These are phyloP conservation scores for Talaromyces nanjingensis DNA, from an alignment of 495 filamentous ascomycete species.

Conservation along the genomic window DNA sequence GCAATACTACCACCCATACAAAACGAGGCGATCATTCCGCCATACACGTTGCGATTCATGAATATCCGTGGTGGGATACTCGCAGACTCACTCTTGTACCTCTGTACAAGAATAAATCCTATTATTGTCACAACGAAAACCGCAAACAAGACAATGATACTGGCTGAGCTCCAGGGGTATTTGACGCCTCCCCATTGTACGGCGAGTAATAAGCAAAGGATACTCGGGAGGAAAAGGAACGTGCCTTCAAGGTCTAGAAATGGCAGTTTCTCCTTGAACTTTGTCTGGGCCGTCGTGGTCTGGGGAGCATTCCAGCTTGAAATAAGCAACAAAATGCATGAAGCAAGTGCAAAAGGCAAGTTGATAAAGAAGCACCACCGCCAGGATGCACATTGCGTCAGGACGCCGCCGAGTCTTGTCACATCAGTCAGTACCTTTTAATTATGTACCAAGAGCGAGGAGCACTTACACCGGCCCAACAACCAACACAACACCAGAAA, in stretches of 20 bases:
- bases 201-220: conserved; percentile 47
- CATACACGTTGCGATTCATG: conserved; percentile 50
- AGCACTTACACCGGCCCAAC: conserved; percentile 56
- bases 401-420: conserved; percentile 33
- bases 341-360: conserved; percentile 46
- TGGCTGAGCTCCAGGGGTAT: conserved; percentile 43
- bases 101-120: conserved; percentile 52
- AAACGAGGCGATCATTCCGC: conserved; percentile 38
- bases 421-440: neutral
- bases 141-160: conserved; percentile 49
- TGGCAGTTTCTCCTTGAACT: conserved; percentile 35
- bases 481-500: conserved; percentile 73
- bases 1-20: conserved; percentile 41
- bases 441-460: neutral
- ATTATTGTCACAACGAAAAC: conserved; percentile 48
- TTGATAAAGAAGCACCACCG: conserved; percentile 54
- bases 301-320: conserved; percentile 26
- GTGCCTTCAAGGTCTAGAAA: conserved; percentile 34
- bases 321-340: conserved; percentile 36
- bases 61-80: conserved; percentile 59
- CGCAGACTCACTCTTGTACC: conserved; percentile 53
- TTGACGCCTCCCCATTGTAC: conserved; percentile 51
- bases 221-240: conserved; percentile 39
- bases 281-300: conserved; percentile 10
- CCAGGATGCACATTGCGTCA: conserved; percentile 41